These are phyloP conservation scores for Juglanconis oblonga DNA, from an alignment of 2,329 filamentous ascomycete species.

Conservation along the genomic window DNA sequence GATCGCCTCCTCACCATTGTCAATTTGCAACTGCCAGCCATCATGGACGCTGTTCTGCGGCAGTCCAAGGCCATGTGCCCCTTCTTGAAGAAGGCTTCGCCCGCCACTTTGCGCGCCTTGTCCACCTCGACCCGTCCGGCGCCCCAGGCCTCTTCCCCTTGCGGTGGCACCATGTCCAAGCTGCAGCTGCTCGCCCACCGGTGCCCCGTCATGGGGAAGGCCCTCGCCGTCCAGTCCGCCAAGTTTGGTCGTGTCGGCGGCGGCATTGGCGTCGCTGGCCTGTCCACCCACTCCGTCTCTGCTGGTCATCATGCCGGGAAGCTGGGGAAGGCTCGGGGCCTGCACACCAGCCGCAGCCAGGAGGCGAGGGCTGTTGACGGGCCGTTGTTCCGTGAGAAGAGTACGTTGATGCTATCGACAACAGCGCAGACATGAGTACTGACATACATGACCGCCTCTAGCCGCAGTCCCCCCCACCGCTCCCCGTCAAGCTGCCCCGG, in stretches of 20 bases:
- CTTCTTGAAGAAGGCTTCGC: constrained; percentile 92
- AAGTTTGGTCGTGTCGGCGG: constrained; percentile 44
- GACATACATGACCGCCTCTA: constrained; percentile 19
- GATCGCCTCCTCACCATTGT: not conserved
- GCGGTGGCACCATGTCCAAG: constrained; percentile 94
- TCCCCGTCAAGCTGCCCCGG: constrained; percentile 27
- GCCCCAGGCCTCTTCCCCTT: constrained; percentile 61
- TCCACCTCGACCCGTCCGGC: constrained; percentile 68
- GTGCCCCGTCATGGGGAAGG: constrained; percentile 99
- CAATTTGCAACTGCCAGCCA: constrained; percentile 18
- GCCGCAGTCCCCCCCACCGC: constrained; percentile 34
- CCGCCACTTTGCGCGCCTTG: constrained; percentile 84
- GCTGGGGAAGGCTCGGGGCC: constrained; percentile 59
- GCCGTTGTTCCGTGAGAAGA: constrained; percentile 48
- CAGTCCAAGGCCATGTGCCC: constrained; percentile 97
- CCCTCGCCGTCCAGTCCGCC: constrained; percentile 79
- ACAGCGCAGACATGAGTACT: constrained; percentile 6
- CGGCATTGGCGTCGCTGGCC: constrained; percentile 43
- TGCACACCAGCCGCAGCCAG: constrained; percentile 78
- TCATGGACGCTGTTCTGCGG: constrained; percentile 91
- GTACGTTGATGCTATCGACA: constrained; percentile 33
- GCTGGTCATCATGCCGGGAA: constrained; percentile 40
- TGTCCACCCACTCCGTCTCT: constrained; percentile 36
- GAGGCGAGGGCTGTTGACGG: constrained; percentile 76
- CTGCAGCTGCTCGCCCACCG: constrained; percentile 90